Percentiles rank a stretch among this genome's conserved stretches.
These are phyloP conservation scores for Aspergillus biplanus DNA, from an alignment of 495 filamentous ascomycete genomes.

Conservation along the genomic window DNA sequence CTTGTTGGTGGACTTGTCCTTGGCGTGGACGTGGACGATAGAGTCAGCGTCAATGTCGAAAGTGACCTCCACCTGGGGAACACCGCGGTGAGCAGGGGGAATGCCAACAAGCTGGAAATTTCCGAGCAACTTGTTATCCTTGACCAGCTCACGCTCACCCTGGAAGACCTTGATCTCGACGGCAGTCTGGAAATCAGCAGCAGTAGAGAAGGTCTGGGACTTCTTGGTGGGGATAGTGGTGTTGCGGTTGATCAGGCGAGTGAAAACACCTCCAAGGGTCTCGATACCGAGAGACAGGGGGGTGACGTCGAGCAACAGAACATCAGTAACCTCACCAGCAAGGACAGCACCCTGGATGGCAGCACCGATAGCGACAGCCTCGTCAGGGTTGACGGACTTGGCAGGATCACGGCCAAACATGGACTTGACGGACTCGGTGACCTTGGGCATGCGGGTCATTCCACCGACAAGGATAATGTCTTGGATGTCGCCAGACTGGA, in stretches of 20 bases:
- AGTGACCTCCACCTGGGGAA: constrained; percentile 97
- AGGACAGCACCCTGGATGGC: constrained; percentile 98
- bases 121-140: constrained; percentile 97
- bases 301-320: constrained; percentile 95
- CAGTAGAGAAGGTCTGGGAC: constrained; percentile 97
- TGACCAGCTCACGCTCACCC: constrained; percentile 99
- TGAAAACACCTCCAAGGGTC: constrained; percentile 99
- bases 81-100: constrained; percentile 95
- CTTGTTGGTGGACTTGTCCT: constrained; percentile 99
- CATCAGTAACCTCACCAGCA: constrained; percentile 93
- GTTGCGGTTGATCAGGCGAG: constrained; percentile 98
- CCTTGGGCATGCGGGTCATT: constrained; percentile 99
- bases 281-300: constrained; percentile 98
- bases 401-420: constrained; percentile 98
- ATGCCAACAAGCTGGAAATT: constrained; percentile 99
- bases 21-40: constrained; percentile 97
- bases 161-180: constrained; percentile 99
- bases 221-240: constrained; percentile 99
- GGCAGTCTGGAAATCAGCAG: constrained; percentile 98
- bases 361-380: constrained; percentile 98
- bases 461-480: constrained; percentile 99
- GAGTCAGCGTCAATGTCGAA: constrained; percentile 99
- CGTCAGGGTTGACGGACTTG: constrained; percentile 99
- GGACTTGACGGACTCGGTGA: constrained; percentile 93
- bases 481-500: constrained; percentile 94